A percentile compares a stretch with the other conserved stretches of the same genome.
Conservation (phyloP, 495 filamentous ascomycete species). For the Chaetomium cochliodes region DNA sequence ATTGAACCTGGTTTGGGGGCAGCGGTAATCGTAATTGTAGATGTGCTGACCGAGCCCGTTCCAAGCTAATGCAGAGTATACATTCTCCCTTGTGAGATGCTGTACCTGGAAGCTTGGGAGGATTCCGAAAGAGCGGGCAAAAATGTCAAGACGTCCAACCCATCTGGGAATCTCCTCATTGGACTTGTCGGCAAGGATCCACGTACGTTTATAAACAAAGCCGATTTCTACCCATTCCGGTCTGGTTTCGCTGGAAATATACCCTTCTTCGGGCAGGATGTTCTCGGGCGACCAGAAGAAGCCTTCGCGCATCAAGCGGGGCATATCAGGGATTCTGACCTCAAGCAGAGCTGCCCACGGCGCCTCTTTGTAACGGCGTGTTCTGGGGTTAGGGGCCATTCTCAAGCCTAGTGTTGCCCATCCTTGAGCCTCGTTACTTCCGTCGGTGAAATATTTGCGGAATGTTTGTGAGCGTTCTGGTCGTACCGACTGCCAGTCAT, state of each 20-base stretch:
- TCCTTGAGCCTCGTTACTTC: no score
- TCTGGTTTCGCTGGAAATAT: background rate
- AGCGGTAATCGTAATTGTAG: background rate
- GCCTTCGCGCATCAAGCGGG: slow-evolving; percentile 11
- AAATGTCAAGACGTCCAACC: background rate
- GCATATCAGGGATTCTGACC: background rate
- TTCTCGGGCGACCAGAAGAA: slow-evolving; percentile 12
- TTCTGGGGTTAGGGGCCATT: background rate
- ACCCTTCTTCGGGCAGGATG: background rate
- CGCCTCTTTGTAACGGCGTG: no score
- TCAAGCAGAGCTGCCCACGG: background rate
- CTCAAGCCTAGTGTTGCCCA: no score
- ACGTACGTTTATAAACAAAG: background rate
- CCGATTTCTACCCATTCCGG: background rate
- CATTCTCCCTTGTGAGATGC: background rate
- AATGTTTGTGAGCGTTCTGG: no score
- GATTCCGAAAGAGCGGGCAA: background rate
- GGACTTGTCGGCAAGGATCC: slow-evolving; percentile 1
- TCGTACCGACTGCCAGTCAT: no score
- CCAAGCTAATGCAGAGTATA: background rate
- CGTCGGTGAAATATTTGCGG: no score
- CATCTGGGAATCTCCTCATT: background rate
- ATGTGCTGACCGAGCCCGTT: background rate
- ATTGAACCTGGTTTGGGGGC: background rate
- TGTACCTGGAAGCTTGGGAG: background rate